Base-by-base conservation (phyloP, 169 alveolate genomes). In the Nephromyces sp. region DNA sequence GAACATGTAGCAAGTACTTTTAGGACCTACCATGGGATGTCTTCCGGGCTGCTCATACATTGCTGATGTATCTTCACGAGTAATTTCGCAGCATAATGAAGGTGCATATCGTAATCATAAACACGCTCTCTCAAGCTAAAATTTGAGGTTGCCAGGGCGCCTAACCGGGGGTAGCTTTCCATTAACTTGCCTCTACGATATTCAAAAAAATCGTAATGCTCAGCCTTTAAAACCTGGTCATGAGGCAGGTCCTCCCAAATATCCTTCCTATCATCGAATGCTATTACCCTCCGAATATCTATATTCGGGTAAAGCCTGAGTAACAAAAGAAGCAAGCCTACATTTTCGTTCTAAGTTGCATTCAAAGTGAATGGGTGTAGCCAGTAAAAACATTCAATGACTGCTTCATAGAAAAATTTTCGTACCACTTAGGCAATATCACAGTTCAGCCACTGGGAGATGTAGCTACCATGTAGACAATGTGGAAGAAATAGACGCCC, bases 201-300 rank as follows among this genome's bases (percentile, higher is more conserved):
- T 66, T 72, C 94, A 79, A 91, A 90, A 79, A 88, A 91, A 72
- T 89, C 92, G 83, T 91, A 91, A 52, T 90, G 94, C 78, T 91
- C 93, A 15, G 96, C 96, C 80, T 84, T 90, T 69, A 91, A 89
- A 32, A 91, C 93, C 67, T 91, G 95, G 30, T 85, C 82, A 52
- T 86, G 91, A 3, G 92, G 92, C 22, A 91, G 79, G 61, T 88
- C 93, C 3, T 85, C 85, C 96, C 96, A 91, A 4, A 91, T 94
- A 72, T 91, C 94, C 28, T 87, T 79, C n/a, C 96, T 79, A 64
- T 91, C 96, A 69, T 91, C 96, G 66, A 91, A 88, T 15, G 94
- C 91, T 15, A 91, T 90, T 28, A 91, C 87, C 72, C 87, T 89
- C 43, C 93, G 85, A 29, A 87, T 64, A 52, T 89, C 92, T 52